A percentile compares a stretch with the other conserved stretches of the same genome.
Evolutionary conservation across 164 flowering plant genomes (phyloP).

Genomic region (Hamamelis virginiana): DNA sequence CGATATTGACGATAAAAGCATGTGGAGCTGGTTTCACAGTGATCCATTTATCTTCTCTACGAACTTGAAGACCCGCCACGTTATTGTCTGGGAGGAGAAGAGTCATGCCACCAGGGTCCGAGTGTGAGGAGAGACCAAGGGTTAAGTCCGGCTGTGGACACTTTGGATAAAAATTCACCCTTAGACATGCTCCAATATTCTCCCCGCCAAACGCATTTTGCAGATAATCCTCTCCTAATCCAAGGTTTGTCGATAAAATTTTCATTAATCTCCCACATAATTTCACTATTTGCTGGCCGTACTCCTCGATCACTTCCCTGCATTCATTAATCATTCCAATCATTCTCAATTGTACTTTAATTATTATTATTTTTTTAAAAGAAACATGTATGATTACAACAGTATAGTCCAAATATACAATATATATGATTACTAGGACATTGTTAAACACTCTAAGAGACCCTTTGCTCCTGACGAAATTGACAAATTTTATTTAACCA

Average conservation of each 20-base stretch:
- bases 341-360: neutral
- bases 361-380: too few species aligned
- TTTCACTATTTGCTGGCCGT: constrained; percentile 50
- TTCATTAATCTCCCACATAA: constrained; percentile 51
- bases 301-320: constrained; percentile 68
- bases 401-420: neutral
- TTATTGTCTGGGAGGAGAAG: constrained; percentile 60
- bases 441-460: too few species aligned
- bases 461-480: too few species aligned
- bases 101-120: constrained; percentile 93
- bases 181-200: constrained; percentile 64
- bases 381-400: too few species aligned
- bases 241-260: constrained; percentile 54
- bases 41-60: constrained; percentile 53
- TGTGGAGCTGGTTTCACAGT: constrained; percentile 68
- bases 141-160: constrained; percentile 87
- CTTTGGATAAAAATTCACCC: constrained; percentile 80
- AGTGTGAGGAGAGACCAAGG: constrained; percentile 80
- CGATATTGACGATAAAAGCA: constrained; percentile 79
- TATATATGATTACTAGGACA: too few species aligned
- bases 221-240: constrained; percentile 45
- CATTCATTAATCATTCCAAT: neutral
- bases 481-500: too few species aligned
- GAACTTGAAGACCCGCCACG: constrained; percentile 78
- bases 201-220: constrained; percentile 70